phyloP scores from a whole-genome alignment of 768 basidiomycete species.

The Gloeopeniophorella convolvens region DNA sequence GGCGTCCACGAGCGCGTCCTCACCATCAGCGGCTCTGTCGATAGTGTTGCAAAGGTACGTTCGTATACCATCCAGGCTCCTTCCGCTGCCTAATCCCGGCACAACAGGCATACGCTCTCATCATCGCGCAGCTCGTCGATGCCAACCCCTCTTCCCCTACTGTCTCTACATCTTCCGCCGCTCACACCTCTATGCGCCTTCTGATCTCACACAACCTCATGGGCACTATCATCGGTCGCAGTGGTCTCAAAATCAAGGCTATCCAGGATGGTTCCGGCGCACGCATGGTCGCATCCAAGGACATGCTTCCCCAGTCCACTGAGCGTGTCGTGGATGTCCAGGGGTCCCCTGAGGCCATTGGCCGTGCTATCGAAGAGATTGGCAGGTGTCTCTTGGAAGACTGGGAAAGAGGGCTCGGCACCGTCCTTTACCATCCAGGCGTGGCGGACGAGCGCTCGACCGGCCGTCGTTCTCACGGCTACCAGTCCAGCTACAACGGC shows the following conservation, averaged over 20 bases:
- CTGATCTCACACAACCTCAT: constrained; percentile 99
- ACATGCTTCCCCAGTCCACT: constrained; percentile 98
- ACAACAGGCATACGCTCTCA: constrained; percentile 85
- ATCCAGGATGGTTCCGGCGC: constrained; percentile 96
- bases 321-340: constrained; percentile 98
- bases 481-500: constrained; percentile 38
- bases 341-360: constrained; percentile 87
- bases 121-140: constrained; percentile 84
- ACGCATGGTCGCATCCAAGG: constrained; percentile 98
- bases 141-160: constrained; percentile 71
- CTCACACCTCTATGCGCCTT: constrained; percentile 89
- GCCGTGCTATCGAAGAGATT: constrained; percentile 92
- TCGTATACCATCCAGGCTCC: constrained; percentile 13
- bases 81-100: constrained; percentile 12
- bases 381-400: constrained; percentile 93
- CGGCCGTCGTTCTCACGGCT: constrained; percentile 47
- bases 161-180: constrained; percentile 50
- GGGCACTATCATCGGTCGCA: constrained; percentile 97
- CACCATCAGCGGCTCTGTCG: constrained; percentile 86
- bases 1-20: constrained; percentile 98
- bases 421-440: constrained; percentile 93
- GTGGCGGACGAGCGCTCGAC: constrained; percentile 64
- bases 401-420: constrained; percentile 91
- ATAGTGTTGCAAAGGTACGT: constrained; percentile 84
- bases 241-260: constrained; percentile 96